Percentiles rank a stretch among this genome's conserved stretches.
phyloP scores from a whole-genome alignment of 352 stramenopile species.

The Sclerospora graminicola region DNA sequence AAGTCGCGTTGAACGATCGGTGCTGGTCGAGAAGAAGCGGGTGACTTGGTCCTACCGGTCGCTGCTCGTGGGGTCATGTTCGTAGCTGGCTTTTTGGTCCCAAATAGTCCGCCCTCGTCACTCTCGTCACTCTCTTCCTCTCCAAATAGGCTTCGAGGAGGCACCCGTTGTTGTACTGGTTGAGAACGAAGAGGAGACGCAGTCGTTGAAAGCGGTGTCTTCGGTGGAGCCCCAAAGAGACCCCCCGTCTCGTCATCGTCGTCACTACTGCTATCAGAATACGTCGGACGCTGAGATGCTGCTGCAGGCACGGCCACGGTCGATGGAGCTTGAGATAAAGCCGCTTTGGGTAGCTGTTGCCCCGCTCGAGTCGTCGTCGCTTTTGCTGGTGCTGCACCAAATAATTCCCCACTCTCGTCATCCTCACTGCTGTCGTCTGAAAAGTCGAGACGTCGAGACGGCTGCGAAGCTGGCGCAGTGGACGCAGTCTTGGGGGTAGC shows the following conservation, averaged over 20 bases:
- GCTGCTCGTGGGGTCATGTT: neutral
- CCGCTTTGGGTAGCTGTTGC: too few relatives aligned
- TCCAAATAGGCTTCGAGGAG: too few relatives aligned
- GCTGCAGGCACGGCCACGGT: neutral
- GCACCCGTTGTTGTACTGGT: constrained; percentile 4
- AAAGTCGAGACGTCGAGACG: constrained; percentile 24
- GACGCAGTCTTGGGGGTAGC: constrained; percentile 8
- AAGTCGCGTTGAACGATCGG: constrained; percentile 13
- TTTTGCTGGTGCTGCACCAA: constrained; percentile 29
- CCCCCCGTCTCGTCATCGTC: constrained; percentile 34
- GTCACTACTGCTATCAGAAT: constrained; percentile 35
- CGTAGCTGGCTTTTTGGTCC: constrained; percentile 9
- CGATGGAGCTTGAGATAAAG: neutral
- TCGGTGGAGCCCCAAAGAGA: constrained; percentile 40
- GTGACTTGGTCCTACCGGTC: neutral
- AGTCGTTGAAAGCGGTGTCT: too few relatives aligned
- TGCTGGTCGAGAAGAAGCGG: constrained; percentile 7
- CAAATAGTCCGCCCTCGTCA: constrained; percentile 29
- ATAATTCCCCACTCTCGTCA: constrained; percentile 43
- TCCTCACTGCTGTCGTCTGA: constrained; percentile 45
- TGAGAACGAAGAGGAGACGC: neutral
- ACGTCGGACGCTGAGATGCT: constrained; percentile 1
- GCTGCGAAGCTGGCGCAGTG: constrained; percentile 2
- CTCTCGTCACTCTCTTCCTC: constrained; percentile 1
- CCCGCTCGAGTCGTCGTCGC: too few relatives aligned